Conservation (phyloP, 768 basidiomycete species). For the Russula emetica region DNA sequence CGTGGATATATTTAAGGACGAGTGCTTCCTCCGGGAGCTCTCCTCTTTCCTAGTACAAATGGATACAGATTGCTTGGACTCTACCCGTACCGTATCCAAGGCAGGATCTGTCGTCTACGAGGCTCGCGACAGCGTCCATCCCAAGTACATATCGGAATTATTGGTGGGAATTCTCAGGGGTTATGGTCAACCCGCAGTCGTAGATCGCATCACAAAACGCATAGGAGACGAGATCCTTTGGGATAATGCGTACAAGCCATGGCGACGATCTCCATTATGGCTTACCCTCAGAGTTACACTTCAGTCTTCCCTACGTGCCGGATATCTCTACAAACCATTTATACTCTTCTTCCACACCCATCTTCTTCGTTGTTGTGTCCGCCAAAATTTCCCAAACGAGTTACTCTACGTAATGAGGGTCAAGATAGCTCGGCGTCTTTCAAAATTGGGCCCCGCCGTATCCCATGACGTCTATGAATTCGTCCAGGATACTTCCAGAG, state of each 20-base stretch:
- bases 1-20: constrained; percentile 31
- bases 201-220: constrained; percentile 39
- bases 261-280: constrained; percentile 52
- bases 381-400: constrained; percentile 32
- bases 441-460: constrained; percentile 22
- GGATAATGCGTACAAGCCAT: constrained; percentile 38
- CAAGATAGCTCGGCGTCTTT: constrained; percentile 31
- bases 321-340: constrained; percentile 44
- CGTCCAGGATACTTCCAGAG: not conserved
- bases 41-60: constrained; percentile 40
- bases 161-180: constrained; percentile 46
- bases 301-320: constrained; percentile 32
- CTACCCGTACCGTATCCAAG: constrained; percentile 38
- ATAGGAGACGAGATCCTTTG: constrained; percentile 47
- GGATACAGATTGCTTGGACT: constrained; percentile 35
- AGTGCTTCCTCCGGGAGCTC: constrained; percentile 36
- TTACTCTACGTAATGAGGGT: constrained; percentile 33
- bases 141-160: constrained; percentile 48
- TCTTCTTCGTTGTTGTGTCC: constrained; percentile 27
- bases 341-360: constrained; percentile 38
- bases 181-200: constrained; percentile 34
- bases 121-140: constrained; percentile 40
- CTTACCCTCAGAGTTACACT: constrained; percentile 45
- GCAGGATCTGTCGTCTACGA: constrained; percentile 33
- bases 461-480: not conserved